Evolutionary conservation across 2,329 filamentous ascomycete species (phyloP), one percentile per base, ranked within the genome.

Genomic region (Aspergillus awamori): DNA sequence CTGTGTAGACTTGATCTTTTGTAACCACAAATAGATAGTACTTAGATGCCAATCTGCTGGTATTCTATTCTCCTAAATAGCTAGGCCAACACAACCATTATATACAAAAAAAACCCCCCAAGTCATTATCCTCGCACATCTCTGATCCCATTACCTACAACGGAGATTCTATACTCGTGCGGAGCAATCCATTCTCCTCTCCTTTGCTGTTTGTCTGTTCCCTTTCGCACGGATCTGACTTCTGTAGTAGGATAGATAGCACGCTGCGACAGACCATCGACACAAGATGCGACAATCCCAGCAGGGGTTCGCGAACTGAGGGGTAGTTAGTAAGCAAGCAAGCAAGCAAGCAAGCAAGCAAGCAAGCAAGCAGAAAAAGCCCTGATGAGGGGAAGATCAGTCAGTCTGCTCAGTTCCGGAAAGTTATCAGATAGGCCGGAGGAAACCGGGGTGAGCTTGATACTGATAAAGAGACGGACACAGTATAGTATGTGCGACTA

Each of bases 191-290:
- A 6, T 4, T 22, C 8, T 43, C 20, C 33, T 51, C 38, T 11
- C 38, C 13, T 5, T 13, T 36, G 11, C 33, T 36, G 11, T 3
- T 13, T 36, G 11, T 13, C 5, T 36, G 33, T 5, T 5, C 13
- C 33, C 11, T 11, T 36, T 36, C 33, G 10, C 33, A 20, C 64
- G 64, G 60, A 66, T 66, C 59, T 17, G 57, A 54, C 59, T 65
- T 61, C 64, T 65, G 47, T 55, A 63, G 61, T 66, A 52, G 65
- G 61, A 60, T 48, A 60, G 36, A 17, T 13, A 33, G 17, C 11
- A 36, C 33, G 11, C 33, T 6, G 5, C 24, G 15, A 26, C 11
- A 15, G 10, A 51, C 0, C 20, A 8, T 36, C 6, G 17, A 11
- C 13, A 4, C 11, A 36, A 11, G 2, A 5, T 3, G 10, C 3